Evolutionary conservation across 306 rosid species (phyloP).

Genomic region (Sophora flavescens): DNA sequence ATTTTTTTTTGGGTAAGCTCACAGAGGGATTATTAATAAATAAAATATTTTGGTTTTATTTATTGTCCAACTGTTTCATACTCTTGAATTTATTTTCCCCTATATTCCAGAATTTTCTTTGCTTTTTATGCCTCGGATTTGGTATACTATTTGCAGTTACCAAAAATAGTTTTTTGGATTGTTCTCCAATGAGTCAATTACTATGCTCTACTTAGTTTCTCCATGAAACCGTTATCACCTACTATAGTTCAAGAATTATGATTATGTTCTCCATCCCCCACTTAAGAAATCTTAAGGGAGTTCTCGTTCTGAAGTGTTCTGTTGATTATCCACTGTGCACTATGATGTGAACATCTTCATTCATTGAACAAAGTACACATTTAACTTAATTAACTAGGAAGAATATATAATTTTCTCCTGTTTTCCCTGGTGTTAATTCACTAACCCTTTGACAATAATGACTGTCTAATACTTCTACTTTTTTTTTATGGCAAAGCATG

Average conservation of each 20-base stretch:
- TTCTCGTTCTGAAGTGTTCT: neutral
- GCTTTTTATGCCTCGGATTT: neutral
- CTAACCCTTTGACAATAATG: neutral
- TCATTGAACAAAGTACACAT: constrained; percentile 10
- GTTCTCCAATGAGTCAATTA: neutral
- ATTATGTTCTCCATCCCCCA: constrained; percentile 24
- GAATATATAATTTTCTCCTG: constrained; percentile 24
- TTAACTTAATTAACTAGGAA: constrained; percentile 16
- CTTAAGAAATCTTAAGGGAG: neutral
- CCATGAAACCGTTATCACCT: constrained; percentile 28
- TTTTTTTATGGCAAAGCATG: neutral
- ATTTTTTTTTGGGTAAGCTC: no score
- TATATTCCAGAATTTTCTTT: constrained; percentile 36
- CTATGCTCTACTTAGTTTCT: constrained; percentile 2
- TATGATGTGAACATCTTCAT: constrained; percentile 24
- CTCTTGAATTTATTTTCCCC: neutral
- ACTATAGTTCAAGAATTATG: neutral
- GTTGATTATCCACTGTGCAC: constrained; percentile 12
- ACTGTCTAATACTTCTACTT: neutral
- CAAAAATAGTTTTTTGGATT: constrained; percentile 37
- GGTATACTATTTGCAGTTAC: constrained; percentile 28
- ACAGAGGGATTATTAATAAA: constrained; percentile 5
- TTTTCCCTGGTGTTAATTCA: constrained; percentile 20
- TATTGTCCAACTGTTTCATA: constrained; percentile 14
- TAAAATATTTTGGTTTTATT: constrained; percentile 7